Evolutionary conservation across 306 rosid species (phyloP).

Genomic region (Senna tora): DNA sequence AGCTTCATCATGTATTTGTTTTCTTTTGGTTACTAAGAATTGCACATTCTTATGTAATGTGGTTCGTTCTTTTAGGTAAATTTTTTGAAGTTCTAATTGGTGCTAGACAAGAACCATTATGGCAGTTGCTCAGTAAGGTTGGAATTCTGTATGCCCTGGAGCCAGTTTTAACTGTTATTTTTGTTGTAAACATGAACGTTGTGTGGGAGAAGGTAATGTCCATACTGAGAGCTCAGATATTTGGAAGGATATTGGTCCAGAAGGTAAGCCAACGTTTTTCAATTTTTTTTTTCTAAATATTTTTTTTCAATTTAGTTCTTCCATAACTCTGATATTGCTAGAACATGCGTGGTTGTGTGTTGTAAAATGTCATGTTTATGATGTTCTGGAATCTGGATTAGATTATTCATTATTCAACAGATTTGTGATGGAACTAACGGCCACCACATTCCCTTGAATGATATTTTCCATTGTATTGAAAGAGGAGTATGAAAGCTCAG

Average conservation of each 20-base stretch:
- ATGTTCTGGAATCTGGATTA: conserved; percentile 4
- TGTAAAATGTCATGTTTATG: conserved; percentile 7
- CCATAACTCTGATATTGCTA: not conserved
- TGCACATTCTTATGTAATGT: conserved; percentile 10
- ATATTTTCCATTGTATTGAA: conserved; percentile 4
- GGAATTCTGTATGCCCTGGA: conserved; percentile 87
- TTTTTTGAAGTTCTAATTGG: conserved; percentile 89
- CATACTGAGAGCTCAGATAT: conserved; percentile 83
- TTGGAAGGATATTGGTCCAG: conserved; percentile 84
- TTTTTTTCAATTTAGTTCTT: conserved; percentile 8
- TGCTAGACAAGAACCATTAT: conserved; percentile 79
- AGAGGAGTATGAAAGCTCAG: not conserved
- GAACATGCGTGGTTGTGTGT: conserved; percentile 5
- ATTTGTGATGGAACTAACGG: not conserved
- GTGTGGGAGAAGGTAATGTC: conserved; percentile 97
- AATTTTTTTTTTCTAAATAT: not conserved
- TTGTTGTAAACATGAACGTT: conserved; percentile 79
- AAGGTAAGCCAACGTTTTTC: conserved; percentile 56
- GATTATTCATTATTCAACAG: not conserved
- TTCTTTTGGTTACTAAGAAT: too few relatives aligned
- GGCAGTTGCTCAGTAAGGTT: conserved; percentile 80
- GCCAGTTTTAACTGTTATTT: conserved; percentile 80
- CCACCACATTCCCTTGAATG: not conserved
- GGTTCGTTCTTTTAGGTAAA: conserved; percentile 57
- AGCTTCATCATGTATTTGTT: not conserved